Evolutionary conservation across 768 basidiomycete genomes (phyloP).

Genomic region (Astraeus odoratus): DNA sequence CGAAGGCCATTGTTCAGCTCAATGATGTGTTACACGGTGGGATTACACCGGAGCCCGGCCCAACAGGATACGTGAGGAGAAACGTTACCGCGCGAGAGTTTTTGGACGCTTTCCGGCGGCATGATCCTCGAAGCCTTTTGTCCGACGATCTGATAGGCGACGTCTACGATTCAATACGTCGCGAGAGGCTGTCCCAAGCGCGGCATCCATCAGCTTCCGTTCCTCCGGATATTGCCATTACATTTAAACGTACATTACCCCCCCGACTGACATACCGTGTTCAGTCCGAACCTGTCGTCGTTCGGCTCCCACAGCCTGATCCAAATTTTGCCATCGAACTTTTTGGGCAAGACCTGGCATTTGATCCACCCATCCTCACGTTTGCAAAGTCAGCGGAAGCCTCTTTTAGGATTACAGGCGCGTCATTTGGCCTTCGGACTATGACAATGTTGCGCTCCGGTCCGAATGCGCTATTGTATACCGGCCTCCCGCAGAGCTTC

Average conservation of each 20-base stretch:
- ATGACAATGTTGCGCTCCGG: conserved; percentile 83
- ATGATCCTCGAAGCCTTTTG: conserved; percentile 64
- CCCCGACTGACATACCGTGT: conserved; percentile 77
- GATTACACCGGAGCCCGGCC: conserved; percentile 56
- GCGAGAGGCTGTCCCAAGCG: conserved; percentile 68
- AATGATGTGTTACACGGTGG: conserved; percentile 81
- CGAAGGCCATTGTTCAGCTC: conserved; percentile 77
- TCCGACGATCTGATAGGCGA: conserved; percentile 71
- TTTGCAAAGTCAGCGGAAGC: conserved; percentile 76
- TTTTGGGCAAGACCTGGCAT: conserved; percentile 79
- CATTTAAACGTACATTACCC: conserved; percentile 70
- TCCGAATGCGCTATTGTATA: conserved; percentile 74
- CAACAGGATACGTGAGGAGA: conserved; percentile 45
- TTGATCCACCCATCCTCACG: conserved; percentile 78
- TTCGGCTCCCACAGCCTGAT: conserved; percentile 82
- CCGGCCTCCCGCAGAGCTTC: conserved; percentile 73
- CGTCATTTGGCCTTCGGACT: conserved; percentile 71
- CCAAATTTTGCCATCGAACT: conserved; percentile 77
- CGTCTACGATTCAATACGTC: conserved; percentile 70
- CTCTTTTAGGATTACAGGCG: conserved; percentile 89
- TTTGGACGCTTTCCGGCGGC: conserved; percentile 72
- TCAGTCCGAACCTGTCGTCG: conserved; percentile 81
- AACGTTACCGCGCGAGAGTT: conserved; percentile 74
- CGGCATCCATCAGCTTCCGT: conserved; percentile 37
- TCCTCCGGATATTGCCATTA: conserved; percentile 49